Conservation (phyloP, 2,329 filamentous ascomycete genomes). For the Fusarium sp. region DNA sequence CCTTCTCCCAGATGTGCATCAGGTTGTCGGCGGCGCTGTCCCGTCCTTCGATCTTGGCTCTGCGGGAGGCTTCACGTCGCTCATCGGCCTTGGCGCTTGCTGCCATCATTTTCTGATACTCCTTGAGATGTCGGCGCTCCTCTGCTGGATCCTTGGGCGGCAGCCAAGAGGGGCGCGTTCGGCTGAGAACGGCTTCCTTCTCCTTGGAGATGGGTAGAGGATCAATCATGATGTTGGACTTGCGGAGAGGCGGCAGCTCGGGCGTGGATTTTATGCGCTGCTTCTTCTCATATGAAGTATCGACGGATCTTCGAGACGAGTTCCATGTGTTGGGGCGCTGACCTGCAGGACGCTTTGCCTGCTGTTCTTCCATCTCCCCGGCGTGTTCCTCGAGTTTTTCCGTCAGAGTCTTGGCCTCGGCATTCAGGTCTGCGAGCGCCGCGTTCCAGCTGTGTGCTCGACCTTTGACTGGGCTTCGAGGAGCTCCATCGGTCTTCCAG, state of each 20-base stretch:
- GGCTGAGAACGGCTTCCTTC: constrained; percentile 84
- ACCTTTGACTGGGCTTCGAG: constrained; percentile 58
- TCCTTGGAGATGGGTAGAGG: constrained; percentile 86
- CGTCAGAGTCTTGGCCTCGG: constrained; percentile 79
- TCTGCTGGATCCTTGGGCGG: constrained; percentile 90
- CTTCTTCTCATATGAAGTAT: constrained; percentile 55
- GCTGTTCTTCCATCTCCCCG: constrained; percentile 63
- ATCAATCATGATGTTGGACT: constrained; percentile 85
- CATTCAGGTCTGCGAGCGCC: constrained; percentile 73
- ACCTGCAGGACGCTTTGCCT: constrained; percentile 44
- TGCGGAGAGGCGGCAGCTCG: constrained; percentile 75
- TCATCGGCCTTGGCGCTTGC: constrained; percentile 69
- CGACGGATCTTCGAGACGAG: constrained; percentile 46
- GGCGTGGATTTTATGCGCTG: constrained; percentile 72
- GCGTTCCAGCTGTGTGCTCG: constrained; percentile 81
- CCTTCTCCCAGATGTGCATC: constrained; percentile 77
- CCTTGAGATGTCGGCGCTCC: constrained; percentile 86
- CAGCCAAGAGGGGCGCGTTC: constrained; percentile 85
- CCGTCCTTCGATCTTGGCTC: constrained; percentile 62
- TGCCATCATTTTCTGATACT: constrained; percentile 87
- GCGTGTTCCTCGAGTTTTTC: constrained; percentile 85
- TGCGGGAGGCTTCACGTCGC: constrained; percentile 64
- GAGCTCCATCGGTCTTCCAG: constrained; percentile 60
- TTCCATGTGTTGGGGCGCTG: constrained; percentile 56
- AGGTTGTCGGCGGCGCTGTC: constrained; percentile 66